Percentiles rank a stretch among this genome's conserved stretches.
Conservation (phyloP, 352 stramenopile species). For the Pythium biforme region DNA sequence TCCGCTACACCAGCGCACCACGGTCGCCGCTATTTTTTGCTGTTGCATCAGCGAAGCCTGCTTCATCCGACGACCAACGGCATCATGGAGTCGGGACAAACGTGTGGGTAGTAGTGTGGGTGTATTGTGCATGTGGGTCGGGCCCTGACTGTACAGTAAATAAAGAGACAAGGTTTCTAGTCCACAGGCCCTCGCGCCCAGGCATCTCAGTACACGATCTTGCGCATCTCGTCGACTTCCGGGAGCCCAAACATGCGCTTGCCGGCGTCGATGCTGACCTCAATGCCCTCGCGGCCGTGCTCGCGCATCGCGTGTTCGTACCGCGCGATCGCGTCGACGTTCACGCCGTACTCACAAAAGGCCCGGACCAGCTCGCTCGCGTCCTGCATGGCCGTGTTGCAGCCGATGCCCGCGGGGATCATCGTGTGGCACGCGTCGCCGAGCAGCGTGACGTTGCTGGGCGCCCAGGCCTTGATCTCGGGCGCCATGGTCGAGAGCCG, state of each 20-base stretch:
- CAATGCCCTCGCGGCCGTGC: conserved; percentile 46
- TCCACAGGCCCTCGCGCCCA: not conserved
- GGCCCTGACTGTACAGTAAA: not conserved
- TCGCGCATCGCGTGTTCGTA: conserved; percentile 63
- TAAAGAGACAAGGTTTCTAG: not conserved
- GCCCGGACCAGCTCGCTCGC: conserved; percentile 37
- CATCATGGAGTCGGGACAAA: too few relatives aligned
- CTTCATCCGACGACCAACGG: too few relatives aligned
- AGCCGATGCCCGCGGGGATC: conserved; percentile 54
- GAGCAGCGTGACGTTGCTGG: conserved; percentile 49
- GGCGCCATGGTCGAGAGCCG: conserved; percentile 64
- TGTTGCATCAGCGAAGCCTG: too few relatives aligned
- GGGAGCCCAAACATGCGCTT: conserved; percentile 50
- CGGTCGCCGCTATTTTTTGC: too few relatives aligned
- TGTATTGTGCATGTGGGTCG: not conserved
- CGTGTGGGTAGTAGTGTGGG: not conserved
- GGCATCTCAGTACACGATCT: conserved; percentile 19
- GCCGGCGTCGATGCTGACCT: conserved; percentile 41
- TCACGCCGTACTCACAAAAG: conserved; percentile 45
- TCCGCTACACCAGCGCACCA: too few relatives aligned
- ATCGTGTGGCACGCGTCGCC: conserved; percentile 69
- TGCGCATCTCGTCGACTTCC: conserved; percentile 37
- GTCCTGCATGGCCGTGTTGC: conserved; percentile 60
- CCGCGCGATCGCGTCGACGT: conserved; percentile 43
- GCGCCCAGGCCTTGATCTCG: conserved; percentile 48